Evolutionary conservation across 2,329 filamentous ascomycete species (phyloP).

Genomic region (Fusarium humuli): DNA sequence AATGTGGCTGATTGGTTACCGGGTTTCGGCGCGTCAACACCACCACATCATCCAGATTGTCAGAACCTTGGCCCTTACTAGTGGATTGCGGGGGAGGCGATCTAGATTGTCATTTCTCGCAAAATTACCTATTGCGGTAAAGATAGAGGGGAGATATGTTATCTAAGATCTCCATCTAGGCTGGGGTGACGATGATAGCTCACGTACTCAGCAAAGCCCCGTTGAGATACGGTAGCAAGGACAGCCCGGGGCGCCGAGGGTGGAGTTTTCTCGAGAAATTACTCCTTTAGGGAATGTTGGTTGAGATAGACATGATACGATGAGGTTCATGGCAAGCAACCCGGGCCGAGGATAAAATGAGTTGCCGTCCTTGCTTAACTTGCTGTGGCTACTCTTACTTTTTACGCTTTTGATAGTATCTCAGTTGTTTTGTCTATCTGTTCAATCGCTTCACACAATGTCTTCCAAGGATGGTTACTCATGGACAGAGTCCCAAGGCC

Average conservation of each 20-base stretch:
- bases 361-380: constrained; percentile 14
- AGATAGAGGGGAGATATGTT: neutral
- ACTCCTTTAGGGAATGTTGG: neutral
- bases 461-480: constrained; percentile 48
- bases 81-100: constrained; percentile 8
- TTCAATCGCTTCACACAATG: constrained; percentile 20
- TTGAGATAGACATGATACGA: neutral
- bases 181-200: neutral
- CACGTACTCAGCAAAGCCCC: neutral
- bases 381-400: neutral
- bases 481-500: constrained; percentile 47
- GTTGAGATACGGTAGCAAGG: neutral
- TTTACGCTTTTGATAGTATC: neutral
- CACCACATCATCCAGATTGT: neutral
- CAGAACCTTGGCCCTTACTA: neutral
- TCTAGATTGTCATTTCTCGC: constrained; percentile 1
- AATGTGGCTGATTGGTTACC: neutral
- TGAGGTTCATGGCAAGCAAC: neutral
- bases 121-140: neutral
- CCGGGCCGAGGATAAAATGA: constrained; percentile 27
- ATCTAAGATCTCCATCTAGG: neutral
- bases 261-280: constrained; percentile 9
- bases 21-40: neutral
- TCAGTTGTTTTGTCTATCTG: neutral
- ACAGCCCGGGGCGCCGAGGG: neutral